phyloP scores from a whole-genome alignment of 495 filamentous ascomycete genomes.

The Aspergillus avenaceus region DNA sequence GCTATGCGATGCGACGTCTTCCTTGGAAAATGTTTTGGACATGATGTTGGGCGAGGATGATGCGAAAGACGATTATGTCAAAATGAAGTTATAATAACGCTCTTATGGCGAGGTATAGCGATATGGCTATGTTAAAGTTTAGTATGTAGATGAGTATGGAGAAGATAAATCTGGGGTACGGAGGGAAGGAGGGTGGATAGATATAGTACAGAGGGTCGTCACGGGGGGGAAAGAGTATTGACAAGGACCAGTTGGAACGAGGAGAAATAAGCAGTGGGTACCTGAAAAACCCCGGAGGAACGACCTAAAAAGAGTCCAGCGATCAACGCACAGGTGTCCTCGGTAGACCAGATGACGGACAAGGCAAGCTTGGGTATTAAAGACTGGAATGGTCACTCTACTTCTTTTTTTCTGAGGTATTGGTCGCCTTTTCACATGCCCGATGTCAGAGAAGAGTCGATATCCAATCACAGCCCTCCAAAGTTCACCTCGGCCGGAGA shows the following conservation, averaged over 20 bases:
- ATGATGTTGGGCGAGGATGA: conserved; percentile 45
- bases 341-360: neutral
- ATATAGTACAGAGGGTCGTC: conserved; percentile 12
- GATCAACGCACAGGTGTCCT: neutral
- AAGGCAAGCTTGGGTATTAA: neutral
- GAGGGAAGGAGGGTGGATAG: conserved; percentile 11
- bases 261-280: neutral
- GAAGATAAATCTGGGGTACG: conserved; percentile 4
- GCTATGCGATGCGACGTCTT: conserved; percentile 87
- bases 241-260: neutral
- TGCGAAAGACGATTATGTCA: neutral
- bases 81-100: no score
- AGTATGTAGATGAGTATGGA: neutral
- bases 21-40: conserved; percentile 79
- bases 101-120: neutral
- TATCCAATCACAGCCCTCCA: neutral
- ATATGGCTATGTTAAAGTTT: no score
- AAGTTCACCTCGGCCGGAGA: conserved; percentile 11
- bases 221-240: conserved; percentile 3
- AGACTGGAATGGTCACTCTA: neutral
- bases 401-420: conserved; percentile 7
- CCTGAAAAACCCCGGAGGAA: neutral
- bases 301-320: neutral
- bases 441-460: neutral
- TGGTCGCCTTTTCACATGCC: conserved; percentile 6